Evolutionary conservation across 2,329 filamentous ascomycete genomes (phyloP), one percentile per base, ranked within the genome.

Genomic region (Neofusicoccum sp.): DNA sequence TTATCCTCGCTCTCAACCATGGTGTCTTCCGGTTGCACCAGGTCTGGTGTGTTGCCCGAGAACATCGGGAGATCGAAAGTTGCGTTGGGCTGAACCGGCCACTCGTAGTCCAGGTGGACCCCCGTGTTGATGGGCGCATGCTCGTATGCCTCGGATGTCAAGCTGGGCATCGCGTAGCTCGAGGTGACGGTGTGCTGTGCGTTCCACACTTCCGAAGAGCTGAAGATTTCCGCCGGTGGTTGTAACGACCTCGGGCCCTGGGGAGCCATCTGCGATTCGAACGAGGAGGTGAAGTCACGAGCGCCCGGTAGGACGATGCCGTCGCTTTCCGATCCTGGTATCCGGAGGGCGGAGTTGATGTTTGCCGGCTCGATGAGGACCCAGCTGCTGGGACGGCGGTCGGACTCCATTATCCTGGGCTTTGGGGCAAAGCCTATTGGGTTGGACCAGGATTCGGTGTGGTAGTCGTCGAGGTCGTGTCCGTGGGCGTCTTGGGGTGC

Each of bases 1-100:
- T 61, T 45, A 12, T 65, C 58, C 7, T 67, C 64, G 7, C 59
- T 57, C 8, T 65, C 65, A 4, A 68, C 33, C 38, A 71, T 56
- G 6, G 63, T 62, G 30, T 67, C 65, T 6, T 65, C 59, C 6
- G 67, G 68, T 7, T 67, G 30, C 60, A 45, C 45, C 43, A 16
- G 11, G 45, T 33, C 45, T 59, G 48, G 54, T 57, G 51, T n/a
- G 57, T 60, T 8, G 60, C 57, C 24, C 61, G 62, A n/a, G 57
- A 54, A 36, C 41, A 33, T 64, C 60, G 68, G 28, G 61, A 57
- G 26, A n/a, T 53, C 47, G 6, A 41, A 58, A 4, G 14, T 6
- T 8, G 30, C 14, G 44, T 34, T 16, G 36, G 49, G 9, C 16
- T 28, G 28, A 5, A 31, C n/a, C 8, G 26, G 30, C 62, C 62